Evolutionary conservation across 2,329 filamentous ascomycete species (phyloP).

Genomic region (Cadophora sp.): DNA sequence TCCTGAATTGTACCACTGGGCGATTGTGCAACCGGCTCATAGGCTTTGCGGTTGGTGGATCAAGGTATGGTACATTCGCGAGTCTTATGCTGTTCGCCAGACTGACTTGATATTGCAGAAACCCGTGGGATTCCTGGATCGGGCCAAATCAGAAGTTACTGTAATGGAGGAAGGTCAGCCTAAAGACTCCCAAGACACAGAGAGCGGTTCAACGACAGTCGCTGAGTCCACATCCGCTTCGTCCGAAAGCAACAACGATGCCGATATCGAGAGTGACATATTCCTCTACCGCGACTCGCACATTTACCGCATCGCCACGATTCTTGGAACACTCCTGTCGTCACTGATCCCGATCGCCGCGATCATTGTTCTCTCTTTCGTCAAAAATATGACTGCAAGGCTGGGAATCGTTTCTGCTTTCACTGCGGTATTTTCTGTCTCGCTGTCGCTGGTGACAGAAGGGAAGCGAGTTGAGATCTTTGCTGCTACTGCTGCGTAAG

Average conservation of each 20-base stretch:
- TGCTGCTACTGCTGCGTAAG: constrained; percentile 43
- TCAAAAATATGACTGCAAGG: constrained; percentile 34
- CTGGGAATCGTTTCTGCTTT: constrained; percentile 40
- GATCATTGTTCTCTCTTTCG: constrained; percentile 43
- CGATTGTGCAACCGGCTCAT: background rate
- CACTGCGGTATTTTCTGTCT: constrained; percentile 39
- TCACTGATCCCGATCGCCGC: constrained; percentile 42
- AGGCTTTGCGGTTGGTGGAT: background rate
- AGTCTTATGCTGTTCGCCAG: background rate
- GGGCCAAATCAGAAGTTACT: background rate
- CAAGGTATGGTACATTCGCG: background rate
- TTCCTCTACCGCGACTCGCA: constrained; percentile 10
- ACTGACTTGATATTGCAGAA: background rate
- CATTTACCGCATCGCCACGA: constrained; percentile 26
- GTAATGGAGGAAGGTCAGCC: background rate
- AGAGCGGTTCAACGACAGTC: background rate
- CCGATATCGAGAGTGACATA: constrained; percentile 4
- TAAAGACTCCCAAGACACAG: background rate
- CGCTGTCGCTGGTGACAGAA: constrained; percentile 39
- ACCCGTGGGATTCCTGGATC: background rate
- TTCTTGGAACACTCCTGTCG: constrained; percentile 40
- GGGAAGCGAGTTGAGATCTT: constrained; percentile 43
- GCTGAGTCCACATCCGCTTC: background rate
- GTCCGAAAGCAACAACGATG: background rate
- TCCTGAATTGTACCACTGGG: background rate